Evolutionary conservation across 2,329 filamentous ascomycete genomes (phyloP).

Genomic region (Torrubiella hemipterigena): DNA sequence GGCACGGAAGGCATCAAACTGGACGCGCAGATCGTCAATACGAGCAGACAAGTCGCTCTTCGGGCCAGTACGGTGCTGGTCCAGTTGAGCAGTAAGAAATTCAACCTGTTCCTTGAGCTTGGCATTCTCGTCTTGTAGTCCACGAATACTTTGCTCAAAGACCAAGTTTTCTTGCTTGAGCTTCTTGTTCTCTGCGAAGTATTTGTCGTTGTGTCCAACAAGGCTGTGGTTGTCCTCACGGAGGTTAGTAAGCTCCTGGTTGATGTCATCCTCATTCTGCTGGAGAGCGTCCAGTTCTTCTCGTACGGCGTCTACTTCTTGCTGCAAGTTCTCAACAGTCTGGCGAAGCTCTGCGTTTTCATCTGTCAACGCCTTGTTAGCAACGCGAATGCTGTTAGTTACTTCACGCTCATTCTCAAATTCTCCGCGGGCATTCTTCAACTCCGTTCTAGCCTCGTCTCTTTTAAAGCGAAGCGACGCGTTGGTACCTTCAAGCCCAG

Average conservation of each 20-base stretch:
- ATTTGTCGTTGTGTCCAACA: slow-evolving; percentile 42
- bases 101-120: slow-evolving; percentile 36
- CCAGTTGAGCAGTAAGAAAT: slow-evolving; percentile 30
- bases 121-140: slow-evolving; percentile 32
- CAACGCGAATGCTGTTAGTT: no score
- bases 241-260: slow-evolving; percentile 2
- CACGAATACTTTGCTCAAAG: slow-evolving; percentile 32
- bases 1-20: slow-evolving; percentile 8
- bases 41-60: slow-evolving; percentile 23
- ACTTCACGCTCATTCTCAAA: no score
- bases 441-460: no score
- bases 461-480: slow-evolving; percentile 28
- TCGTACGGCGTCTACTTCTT: slow-evolving; percentile 27
- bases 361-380: slow-evolving; percentile 26
- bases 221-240: slow-evolving; percentile 39
- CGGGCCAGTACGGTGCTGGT: slow-evolving; percentile 25
- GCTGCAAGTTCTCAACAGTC: slow-evolving; percentile 24
- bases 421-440: no score
- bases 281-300: slow-evolving; percentile 25
- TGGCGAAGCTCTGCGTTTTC: slow-evolving; percentile 32
- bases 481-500: slow-evolving; percentile 27
- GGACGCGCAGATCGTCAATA: slow-evolving; percentile 19
- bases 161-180: slow-evolving; percentile 33
- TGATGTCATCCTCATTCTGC: neutral
- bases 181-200: slow-evolving; percentile 40